Evolutionary conservation across 2,329 filamentous ascomycete species (phyloP).

Genomic region (Ophiostoma ips): DNA sequence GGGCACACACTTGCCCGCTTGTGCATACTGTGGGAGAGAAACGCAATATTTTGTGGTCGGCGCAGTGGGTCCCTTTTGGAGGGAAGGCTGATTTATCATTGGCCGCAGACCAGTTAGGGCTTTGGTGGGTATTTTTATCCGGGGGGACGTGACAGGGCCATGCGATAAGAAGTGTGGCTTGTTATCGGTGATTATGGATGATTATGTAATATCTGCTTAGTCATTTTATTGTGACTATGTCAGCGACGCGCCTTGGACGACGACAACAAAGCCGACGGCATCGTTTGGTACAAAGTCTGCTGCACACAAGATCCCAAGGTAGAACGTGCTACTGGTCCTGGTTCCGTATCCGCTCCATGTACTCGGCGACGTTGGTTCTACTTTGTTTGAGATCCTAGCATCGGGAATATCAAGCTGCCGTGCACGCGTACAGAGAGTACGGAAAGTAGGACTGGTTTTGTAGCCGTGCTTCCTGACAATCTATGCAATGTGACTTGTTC

Average conservation of each 20-base stretch:
- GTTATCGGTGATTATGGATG: background rate
- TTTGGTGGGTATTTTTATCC: slow-evolving; percentile 9
- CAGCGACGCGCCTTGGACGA: too few species aligned
- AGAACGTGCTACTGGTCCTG: too few species aligned
- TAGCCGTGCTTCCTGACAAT: background rate
- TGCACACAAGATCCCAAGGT: too few species aligned
- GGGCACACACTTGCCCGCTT: background rate
- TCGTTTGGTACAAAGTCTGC: too few species aligned
- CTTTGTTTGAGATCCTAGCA: too few species aligned
- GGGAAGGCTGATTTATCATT: slow-evolving; percentile 2
- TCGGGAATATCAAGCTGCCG: background rate
- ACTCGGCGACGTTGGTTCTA: too few species aligned
- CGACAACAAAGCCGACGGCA: too few species aligned
- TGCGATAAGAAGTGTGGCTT: slow-evolving; percentile 7
- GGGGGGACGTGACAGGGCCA: background rate
- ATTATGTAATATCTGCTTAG: background rate
- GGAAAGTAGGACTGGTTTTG: too few species aligned
- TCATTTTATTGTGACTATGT: too few species aligned
- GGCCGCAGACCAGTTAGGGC: slow-evolving; percentile 10
- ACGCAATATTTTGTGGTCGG: slow-evolving; percentile 18
- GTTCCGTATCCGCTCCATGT: too few species aligned
- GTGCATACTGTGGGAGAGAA: slow-evolving; percentile 19
- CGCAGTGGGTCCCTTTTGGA: background rate
- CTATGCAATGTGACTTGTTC: background rate
- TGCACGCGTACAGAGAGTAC: too few species aligned